Evolutionary conservation across 306 rosid genomes (phyloP), one percentile per base, ranked within the genome.

Genomic region (Lablab purpureus): DNA sequence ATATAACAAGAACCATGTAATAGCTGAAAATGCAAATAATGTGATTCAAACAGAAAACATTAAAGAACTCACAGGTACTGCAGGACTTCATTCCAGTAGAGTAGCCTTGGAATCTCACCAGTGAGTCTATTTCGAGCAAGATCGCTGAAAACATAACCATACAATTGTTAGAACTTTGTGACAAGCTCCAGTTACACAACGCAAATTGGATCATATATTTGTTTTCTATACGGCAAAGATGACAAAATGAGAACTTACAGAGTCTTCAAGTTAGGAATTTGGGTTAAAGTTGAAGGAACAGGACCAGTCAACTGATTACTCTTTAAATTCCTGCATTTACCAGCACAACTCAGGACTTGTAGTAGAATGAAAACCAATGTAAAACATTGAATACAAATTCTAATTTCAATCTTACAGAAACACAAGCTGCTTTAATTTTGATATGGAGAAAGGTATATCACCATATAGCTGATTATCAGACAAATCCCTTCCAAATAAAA

Each of bases 261-360:
- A 40, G 72, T 67, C 72, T 67, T 67, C 19, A 67, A 67, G 52
- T 67, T 41, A 40, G 72, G 72, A 67, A 67, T 19, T 67, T 67
- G 72, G 19, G 72, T 40, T 67, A 67, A 67, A 21, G 32, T 67
- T 22, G 72, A 40, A 10, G 72, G 72, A 12, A 67, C 21, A 21
- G 72, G 72, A 12, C 72, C 72, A 67, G 72, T 67, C 52, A 67
- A 67, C 34, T 40, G 72, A 41, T 67, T 67, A 41, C 72, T 67
- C 52, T 67, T 67, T 21, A 67, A 67, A 67, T 41, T 67, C 52
- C 72, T 67, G 72, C 72, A 67, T 67, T 65, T 52, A 41, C 52
- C 19, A 21, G 19, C 51, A 10, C 52, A 67, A 40, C 52, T 40
- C 52, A 41, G 34, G 34, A 67, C 34, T 7, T 12, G 17, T 21